Evolutionary conservation across 306 rosid species (phyloP), one percentile per base, ranked within the genome.

Genomic region (Mimosa bimucronata): DNA sequence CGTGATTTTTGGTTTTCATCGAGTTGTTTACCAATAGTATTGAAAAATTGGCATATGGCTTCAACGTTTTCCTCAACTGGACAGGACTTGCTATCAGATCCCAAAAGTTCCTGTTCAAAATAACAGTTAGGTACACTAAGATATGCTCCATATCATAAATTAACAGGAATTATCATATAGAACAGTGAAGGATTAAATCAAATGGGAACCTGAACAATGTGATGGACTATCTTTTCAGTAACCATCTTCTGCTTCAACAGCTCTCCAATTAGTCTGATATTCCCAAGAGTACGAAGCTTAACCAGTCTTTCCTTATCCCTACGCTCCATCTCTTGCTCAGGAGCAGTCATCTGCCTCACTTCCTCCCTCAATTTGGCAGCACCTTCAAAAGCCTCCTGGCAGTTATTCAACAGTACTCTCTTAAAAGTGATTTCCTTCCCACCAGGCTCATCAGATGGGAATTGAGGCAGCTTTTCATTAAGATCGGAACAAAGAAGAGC

Each of bases 331-430:
- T 96, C 98, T 88, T 89, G 97, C 61, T 96, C 99, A 77, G 99
- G 93, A 38, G 92, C 84, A 73, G 87, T 91, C 99, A 93, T 89
- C 89, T 89, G 91, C 79, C 90, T 84, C 58, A 89, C 15, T 85
- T 96, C 99, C 86, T 88, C 91, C 84, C 98, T 86, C 85, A 96
- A 41, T 71, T 91, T 86, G 28, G 80, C 99, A 41, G 97, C 91
- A 73, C 97, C 98, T 88, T 96, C 98, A 90, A 96, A 96, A 76
- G 97, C 98, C 88, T 91, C 99, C 90, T 93, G 99, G 85, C 99
- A 96, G 79, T 3, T 91, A 82, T 93, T 85, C 89, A 96, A 83
- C 75, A 96, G 99, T 72, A 86, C 85, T 77, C 99, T 85, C 89
- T 91, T 93, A 65, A 96, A 96, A 77, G 92, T 96, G 79, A 96